phyloP scores from a whole-genome alignment of 139 green algal species.

The Coelastrella sp. region DNA sequence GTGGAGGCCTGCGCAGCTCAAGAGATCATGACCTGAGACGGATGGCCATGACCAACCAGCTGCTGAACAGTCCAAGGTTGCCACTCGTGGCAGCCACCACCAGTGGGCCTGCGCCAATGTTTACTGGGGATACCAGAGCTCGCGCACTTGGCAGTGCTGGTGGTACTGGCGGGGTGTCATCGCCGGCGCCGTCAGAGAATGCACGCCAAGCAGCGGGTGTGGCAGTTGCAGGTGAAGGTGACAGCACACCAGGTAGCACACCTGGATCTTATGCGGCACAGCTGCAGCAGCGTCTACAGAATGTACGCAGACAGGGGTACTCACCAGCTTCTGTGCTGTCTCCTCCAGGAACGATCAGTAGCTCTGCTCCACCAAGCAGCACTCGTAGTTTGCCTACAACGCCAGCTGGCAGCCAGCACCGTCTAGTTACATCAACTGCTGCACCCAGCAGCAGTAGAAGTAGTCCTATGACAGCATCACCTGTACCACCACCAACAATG shows the following conservation, averaged over 20 bases:
- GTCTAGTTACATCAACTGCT: not conserved
- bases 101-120: not conserved
- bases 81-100: not conserved
- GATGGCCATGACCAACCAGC: slow-evolving; percentile 20
- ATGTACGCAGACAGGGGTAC: not conserved
- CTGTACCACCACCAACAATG: not conserved
- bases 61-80: not conserved
- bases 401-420: not conserved
- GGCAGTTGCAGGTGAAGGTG: slow-evolving; percentile 1
- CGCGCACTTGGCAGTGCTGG: not conserved
- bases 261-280: not conserved
- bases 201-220: not conserved
- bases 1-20: slow-evolving; percentile 21
- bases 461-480: slow-evolving; percentile 2
- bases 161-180: not conserved
- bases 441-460: slow-evolving; percentile 13
- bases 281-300: not conserved
- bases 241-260: not conserved
- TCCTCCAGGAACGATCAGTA: not conserved
- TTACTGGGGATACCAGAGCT: not conserved
- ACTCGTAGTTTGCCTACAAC: not conserved
- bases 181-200: not conserved
- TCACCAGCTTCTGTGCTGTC: not conserved
- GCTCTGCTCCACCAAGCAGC: not conserved
- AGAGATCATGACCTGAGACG: slow-evolving; percentile 11